Conservation (phyloP, 1,139 yeast genomes). For the Meyerozyma guilliermondii region DNA sequence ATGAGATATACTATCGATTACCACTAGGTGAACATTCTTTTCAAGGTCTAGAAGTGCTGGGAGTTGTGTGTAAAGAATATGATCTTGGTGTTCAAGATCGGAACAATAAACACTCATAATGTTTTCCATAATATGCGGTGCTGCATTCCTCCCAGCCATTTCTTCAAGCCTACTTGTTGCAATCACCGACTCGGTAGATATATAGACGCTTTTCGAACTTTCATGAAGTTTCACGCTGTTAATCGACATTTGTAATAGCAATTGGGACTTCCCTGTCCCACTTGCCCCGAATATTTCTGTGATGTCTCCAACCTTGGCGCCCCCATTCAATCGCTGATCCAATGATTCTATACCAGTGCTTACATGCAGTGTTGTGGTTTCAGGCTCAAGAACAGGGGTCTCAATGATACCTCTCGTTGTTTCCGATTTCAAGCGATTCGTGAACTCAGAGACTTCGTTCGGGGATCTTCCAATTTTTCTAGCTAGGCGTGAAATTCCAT, state of each 20-base stretch:
- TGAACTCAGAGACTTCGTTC: neutral
- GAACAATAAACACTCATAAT: slow-evolving; percentile 61
- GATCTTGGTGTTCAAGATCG: slow-evolving; percentile 71
- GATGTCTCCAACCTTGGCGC: neutral
- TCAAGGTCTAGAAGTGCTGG: slow-evolving; percentile 49
- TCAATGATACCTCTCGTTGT: neutral
- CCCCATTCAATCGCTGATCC: neutral
- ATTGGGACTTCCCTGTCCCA: slow-evolving; percentile 2
- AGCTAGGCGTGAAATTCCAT: neutral
- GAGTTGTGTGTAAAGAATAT: slow-evolving; percentile 64
- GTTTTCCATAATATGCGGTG: slow-evolving; percentile 37
- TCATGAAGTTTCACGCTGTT: neutral
- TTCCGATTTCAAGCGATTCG: neutral
- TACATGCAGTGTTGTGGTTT: neutral
- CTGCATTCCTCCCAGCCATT: slow-evolving; percentile 15
- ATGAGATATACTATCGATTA: slow-evolving; percentile 84
- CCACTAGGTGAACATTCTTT: slow-evolving; percentile 44
- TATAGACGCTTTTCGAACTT: slow-evolving; percentile 46
- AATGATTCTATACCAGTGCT: neutral
- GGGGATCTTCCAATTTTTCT: slow-evolving; percentile 1
- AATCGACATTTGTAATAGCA: neutral
- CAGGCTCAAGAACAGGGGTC: neutral
- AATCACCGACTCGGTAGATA: slow-evolving; percentile 71
- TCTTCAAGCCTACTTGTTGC: slow-evolving; percentile 57
- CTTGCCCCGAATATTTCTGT: slow-evolving; percentile 1